phyloP scores from a whole-genome alignment of 306 rosid genomes.

The Astragalus membranaceus region DNA sequence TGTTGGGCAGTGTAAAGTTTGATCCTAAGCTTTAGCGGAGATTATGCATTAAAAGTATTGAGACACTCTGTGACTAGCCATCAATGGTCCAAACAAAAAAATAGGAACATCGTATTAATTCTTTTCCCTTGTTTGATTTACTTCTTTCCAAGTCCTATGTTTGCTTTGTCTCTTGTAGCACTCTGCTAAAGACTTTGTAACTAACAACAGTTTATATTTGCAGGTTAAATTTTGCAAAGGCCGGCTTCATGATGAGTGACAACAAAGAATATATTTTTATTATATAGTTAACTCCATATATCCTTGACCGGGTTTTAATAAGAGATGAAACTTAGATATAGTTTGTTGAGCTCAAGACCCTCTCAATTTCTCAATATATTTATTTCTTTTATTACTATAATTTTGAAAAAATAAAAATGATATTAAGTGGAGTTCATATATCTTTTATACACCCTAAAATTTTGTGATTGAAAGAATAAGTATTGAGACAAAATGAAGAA shows the following conservation, averaged over 20 bases:
- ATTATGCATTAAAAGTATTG: too few relatives aligned
- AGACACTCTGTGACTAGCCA: too few relatives aligned
- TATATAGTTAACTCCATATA: not conserved
- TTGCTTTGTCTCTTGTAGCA: not conserved
- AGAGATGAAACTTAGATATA: not conserved
- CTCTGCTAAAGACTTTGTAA: not conserved
- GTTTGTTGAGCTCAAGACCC: too few relatives aligned
- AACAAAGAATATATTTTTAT: not conserved
- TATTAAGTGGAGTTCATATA: too few relatives aligned
- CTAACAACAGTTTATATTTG: not conserved
- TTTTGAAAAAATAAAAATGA: too few relatives aligned
- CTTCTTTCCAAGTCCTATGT: not conserved
- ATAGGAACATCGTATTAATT: not conserved
- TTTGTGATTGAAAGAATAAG: too few relatives aligned
- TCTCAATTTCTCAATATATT: too few relatives aligned
- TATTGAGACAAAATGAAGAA: too few relatives aligned
- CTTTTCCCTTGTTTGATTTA: not conserved
- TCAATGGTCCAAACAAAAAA: not conserved
- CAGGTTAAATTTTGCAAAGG: not conserved
- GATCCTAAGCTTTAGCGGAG: too few relatives aligned
- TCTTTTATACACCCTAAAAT: too few relatives aligned
- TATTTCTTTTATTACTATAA: too few relatives aligned
- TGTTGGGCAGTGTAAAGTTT: too few relatives aligned
- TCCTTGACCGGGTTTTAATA: not conserved
- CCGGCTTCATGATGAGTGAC: conserved; percentile 11